Evolutionary conservation across 179 eudicot genomes (phyloP).

Genomic region (Vitellaria paradoxa): DNA sequence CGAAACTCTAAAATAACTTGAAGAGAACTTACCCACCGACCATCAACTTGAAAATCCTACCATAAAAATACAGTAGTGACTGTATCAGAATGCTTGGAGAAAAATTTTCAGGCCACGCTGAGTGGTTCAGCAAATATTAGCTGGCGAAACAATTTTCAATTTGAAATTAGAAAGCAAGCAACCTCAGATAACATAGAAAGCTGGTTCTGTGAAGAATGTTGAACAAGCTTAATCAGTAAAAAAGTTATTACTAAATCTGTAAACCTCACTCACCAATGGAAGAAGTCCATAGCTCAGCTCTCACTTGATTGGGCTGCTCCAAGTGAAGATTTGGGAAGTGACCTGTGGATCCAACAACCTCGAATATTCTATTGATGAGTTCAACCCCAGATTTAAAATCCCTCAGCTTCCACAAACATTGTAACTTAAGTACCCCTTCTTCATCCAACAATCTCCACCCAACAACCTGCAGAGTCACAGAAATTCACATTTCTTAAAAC

Average conservation of each 20-base stretch:
- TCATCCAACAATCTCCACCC: constrained; percentile 72
- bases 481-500: too few species aligned
- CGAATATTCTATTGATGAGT: constrained; percentile 59
- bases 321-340: constrained; percentile 61
- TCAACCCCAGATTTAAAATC: constrained; percentile 61
- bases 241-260: background rate
- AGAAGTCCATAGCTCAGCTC: constrained; percentile 74
- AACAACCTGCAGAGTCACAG: constrained; percentile 41
- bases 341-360: constrained; percentile 45
- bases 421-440: constrained; percentile 45
- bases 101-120: background rate
- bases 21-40: background rate
- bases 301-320: constrained; percentile 64
- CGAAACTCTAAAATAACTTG: background rate
- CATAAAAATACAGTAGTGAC: background rate
- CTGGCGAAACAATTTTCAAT: background rate
- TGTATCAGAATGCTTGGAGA: background rate
- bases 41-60: background rate
- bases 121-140: background rate
- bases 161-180: background rate
- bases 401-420: constrained; percentile 82
- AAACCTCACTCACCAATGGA: constrained; percentile 39
- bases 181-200: background rate
- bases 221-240: background rate
- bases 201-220: background rate